Conservation (phyloP, 2,329 filamentous ascomycete genomes). For the Pseudogymnoascus sp. region DNA sequence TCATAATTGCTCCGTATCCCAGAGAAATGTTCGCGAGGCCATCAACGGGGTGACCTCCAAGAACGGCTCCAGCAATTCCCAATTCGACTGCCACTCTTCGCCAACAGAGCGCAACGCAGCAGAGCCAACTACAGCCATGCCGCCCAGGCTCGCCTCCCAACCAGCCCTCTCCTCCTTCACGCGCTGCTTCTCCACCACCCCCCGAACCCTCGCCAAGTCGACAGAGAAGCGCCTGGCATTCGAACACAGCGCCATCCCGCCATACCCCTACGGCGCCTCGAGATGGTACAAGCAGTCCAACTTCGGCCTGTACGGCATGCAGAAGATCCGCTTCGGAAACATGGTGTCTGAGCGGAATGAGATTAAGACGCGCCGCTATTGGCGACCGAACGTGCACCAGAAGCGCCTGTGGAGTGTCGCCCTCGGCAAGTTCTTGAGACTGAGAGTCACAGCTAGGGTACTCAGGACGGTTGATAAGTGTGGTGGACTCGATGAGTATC, state of each 20-base stretch:
- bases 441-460: constrained; percentile 63
- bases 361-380: constrained; percentile 63
- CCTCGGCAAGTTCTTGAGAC: constrained; percentile 56
- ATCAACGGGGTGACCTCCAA: constrained; percentile 1
- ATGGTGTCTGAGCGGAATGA: constrained; percentile 61
- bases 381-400: constrained; percentile 61
- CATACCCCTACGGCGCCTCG: constrained; percentile 67
- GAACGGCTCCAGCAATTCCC: background rate
- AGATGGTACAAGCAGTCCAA: constrained; percentile 74
- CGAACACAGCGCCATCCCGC: constrained; percentile 37
- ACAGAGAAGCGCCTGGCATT: constrained; percentile 30
- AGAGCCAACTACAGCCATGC: constrained; percentile 11
- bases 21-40: constrained; percentile 6
- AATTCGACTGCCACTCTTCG: constrained; percentile 5
- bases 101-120: background rate
- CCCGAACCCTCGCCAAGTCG: constrained; percentile 26
- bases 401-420: constrained; percentile 61
- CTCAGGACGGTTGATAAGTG: constrained; percentile 71
- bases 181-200: constrained; percentile 29
- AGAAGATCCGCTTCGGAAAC: constrained; percentile 73
- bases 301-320: constrained; percentile 62
- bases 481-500: constrained; percentile 85
- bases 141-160: constrained; percentile 20
- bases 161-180: constrained; percentile 14
- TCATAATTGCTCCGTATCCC: background rate